phyloP scores from a whole-genome alignment of 1,284 basidiomycete genomes.

The Kwoniella shivajii region DNA sequence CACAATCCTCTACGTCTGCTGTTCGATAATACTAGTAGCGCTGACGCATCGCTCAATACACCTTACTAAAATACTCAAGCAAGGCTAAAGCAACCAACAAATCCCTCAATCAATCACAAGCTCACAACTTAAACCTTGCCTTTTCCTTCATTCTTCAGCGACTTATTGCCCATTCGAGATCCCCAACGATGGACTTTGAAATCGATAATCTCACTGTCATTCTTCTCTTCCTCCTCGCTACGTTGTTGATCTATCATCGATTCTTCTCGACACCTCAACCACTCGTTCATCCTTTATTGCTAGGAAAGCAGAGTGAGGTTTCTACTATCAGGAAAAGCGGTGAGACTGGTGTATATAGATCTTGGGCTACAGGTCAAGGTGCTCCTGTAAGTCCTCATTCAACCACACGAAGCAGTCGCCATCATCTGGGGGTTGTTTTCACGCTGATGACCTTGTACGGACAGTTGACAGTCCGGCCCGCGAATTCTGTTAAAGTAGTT shows the following conservation, averaged over 20 bases:
- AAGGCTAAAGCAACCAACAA: too few species aligned
- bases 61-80: too few species aligned
- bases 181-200: conserved; percentile 21
- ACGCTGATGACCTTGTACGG: background rate
- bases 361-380: conserved; percentile 53
- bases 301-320: conserved; percentile 52
- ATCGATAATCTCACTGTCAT: conserved; percentile 50
- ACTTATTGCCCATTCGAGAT: too few species aligned
- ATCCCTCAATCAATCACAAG: too few species aligned
- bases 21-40: too few species aligned
- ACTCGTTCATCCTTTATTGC: conserved; percentile 52
- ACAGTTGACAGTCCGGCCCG: conserved; percentile 50
- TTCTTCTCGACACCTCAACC: conserved; percentile 43
- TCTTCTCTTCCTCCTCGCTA: conserved; percentile 38
- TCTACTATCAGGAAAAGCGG: conserved; percentile 42
- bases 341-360: conserved; percentile 49
- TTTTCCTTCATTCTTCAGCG: too few species aligned
- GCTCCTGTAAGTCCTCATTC: conserved; percentile 42
- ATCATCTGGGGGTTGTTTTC: background rate
- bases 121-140: too few species aligned
- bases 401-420: background rate
- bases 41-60: too few species aligned
- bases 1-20: too few species aligned
- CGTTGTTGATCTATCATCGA: conserved; percentile 43
- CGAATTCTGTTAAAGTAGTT: conserved; percentile 45